phyloP scores from a whole-genome alignment of 257 asterid genomes.

The Buddleja alternifolia region DNA sequence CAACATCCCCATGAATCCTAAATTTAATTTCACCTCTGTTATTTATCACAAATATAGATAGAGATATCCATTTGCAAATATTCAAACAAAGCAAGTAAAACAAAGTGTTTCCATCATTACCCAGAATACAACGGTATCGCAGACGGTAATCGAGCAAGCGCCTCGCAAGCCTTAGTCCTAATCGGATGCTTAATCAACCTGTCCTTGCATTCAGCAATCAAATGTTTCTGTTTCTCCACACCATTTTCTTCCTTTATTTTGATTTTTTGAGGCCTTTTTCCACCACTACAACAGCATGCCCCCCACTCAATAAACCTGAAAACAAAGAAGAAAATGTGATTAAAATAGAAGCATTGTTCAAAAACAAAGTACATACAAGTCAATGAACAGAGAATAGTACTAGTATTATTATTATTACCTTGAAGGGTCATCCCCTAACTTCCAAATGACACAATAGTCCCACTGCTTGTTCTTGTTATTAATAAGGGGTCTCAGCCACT shows the following conservation, averaged over 20 bases:
- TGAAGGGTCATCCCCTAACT: constrained; percentile 81
- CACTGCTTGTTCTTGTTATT: constrained; percentile 47
- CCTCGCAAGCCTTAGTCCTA: constrained; percentile 58
- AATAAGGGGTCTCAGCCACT: constrained; percentile 63
- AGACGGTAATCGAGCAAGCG: constrained; percentile 60
- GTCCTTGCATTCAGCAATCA: constrained; percentile 60
- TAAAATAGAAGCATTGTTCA: neutral
- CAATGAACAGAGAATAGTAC: neutral
- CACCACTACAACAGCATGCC: constrained; percentile 83
- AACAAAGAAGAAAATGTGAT: neutral
- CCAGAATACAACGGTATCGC: constrained; percentile 76
- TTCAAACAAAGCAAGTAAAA: neutral
- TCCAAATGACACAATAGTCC: constrained; percentile 86
- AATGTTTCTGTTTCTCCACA: constrained; percentile 7
- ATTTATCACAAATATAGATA: constrained; percentile 2
- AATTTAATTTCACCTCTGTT: neutral
- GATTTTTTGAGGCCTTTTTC: constrained; percentile 26
- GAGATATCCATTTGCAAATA: neutral
- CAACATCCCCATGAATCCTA: constrained; percentile 90
- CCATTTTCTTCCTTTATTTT: constrained; percentile 47
- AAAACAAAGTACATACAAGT: neutral
- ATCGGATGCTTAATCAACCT: constrained; percentile 46
- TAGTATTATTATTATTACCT: constrained; percentile 43
- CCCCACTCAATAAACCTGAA: constrained; percentile 81
- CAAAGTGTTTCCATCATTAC: constrained; percentile 36